Base-by-base conservation (phyloP, 352 stramenopile species). In the Phytophthora cryptogea region DNA sequence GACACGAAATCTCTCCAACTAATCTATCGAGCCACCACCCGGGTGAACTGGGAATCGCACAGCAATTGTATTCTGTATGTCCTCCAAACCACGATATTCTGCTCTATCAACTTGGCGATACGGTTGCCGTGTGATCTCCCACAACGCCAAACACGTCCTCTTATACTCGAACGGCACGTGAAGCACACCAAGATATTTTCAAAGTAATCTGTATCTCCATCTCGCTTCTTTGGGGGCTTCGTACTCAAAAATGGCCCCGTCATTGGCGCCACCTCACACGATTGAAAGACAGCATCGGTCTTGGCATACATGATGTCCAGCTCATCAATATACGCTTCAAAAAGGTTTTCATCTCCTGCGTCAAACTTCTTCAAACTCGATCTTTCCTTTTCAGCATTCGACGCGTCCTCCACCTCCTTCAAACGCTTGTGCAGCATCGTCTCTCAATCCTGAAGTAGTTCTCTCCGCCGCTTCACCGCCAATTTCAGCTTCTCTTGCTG, bases 311-410 rank as follows among this genome's bases (percentile, higher is more conserved):
- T 60, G 1, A 51, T 30, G 27, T 70, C 66, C 42, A 74, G 27
- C 5, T 74, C 66, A 2, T 49, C 39, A 20, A 74, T 50, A 50
- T 70, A 74, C 9, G 60, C 60, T 33, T 70, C 60, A 23, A 74
- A 67, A 23, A 74, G 39, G 30, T 41, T 35, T 4, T 52, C 55
- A 40, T 74, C 66, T 14, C 14, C 27, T 10, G 28, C 8, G 16
- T 2, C 17, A 6, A 10, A 43, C n/a, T 30, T 54, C 9, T n/a
- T 43, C 27, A 36, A 30, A 31, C 16, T 32, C 0, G 36, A 40
- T 7, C 5, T 23, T n/a, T 44, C 11, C 31, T 45, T 23, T 27
- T 0, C 28, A 8, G n/a, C n/a, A 43, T 35, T 32, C 10, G 33
- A 17, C 13, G 33, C 14, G 0, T 62, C 28, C 23, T 56, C 44